These are phyloP conservation scores for Pythium guiyangense DNA, from an alignment of 352 stramenopile genomes.

Conservation along the genomic window DNA sequence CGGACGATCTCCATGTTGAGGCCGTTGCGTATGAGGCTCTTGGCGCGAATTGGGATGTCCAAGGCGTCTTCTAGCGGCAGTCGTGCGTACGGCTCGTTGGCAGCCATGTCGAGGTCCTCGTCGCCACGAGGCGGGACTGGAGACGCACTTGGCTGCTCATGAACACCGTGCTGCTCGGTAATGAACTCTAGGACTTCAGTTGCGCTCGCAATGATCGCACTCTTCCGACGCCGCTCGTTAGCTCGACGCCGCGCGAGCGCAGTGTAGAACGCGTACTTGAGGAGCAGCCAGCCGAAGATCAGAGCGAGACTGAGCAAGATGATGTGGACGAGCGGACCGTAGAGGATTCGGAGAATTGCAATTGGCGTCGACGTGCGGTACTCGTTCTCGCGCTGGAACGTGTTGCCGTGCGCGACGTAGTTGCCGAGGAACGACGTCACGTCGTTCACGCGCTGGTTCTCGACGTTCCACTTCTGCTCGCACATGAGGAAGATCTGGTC, in stretches of 20 bases:
- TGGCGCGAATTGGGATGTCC: slow-evolving; percentile 19
- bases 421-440: slow-evolving; percentile 8
- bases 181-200: neutral
- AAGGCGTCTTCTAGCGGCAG: slow-evolving; percentile 21
- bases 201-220: neutral
- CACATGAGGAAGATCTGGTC: slow-evolving; percentile 18
- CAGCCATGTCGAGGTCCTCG: neutral
- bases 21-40: slow-evolving; percentile 19
- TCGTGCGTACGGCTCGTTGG: slow-evolving; percentile 12
- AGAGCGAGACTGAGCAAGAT: slow-evolving; percentile 7
- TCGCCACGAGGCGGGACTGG: too few species aligned
- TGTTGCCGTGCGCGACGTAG: slow-evolving; percentile 19
- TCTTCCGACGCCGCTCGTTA: neutral
- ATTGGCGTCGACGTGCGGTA: slow-evolving; percentile 5
- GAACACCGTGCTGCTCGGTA: neutral
- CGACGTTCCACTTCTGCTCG: slow-evolving; percentile 19
- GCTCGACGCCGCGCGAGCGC: neutral
- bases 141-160: too few species aligned
- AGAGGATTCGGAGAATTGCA: slow-evolving; percentile 15
- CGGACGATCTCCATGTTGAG: slow-evolving; percentile 25
- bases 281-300: neutral
- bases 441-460: slow-evolving; percentile 22
- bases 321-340: slow-evolving; percentile 10
- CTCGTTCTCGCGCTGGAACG: slow-evolving; percentile 20
- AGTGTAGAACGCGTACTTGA: slow-evolving; percentile 5